Percentiles rank a stretch among this genome's conserved stretches.
These are phyloP conservation scores for Hypoxylon intermedium DNA, from an alignment of 495 filamentous ascomycete genomes.

Conservation along the genomic window DNA sequence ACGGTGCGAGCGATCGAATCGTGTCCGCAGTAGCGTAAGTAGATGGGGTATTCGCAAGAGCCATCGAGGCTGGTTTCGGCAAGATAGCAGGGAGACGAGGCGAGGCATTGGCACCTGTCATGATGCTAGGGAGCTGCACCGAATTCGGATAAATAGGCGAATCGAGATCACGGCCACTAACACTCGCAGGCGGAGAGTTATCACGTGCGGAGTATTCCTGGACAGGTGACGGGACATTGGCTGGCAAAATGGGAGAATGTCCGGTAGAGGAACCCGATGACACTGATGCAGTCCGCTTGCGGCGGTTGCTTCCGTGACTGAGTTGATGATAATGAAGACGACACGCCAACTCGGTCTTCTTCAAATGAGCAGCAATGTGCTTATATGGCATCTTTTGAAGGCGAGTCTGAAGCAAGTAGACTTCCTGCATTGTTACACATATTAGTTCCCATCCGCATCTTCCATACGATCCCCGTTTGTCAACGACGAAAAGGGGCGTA, in stretches of 20 bases:
- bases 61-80: conserved; percentile 64
- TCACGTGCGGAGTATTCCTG: conserved; percentile 51
- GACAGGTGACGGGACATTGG: conserved; percentile 56
- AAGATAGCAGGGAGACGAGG: conserved; percentile 63
- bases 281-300: conserved; percentile 69
- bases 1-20: conserved; percentile 32
- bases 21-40: conserved; percentile 47
- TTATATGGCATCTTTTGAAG: conserved; percentile 89
- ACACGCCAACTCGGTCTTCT: conserved; percentile 86
- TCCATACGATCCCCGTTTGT: not conserved
- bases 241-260: conserved; percentile 55
- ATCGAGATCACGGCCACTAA: conserved; percentile 45
- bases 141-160: conserved; percentile 43
- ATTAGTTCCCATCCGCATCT: conserved; percentile 20
- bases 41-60: conserved; percentile 44
- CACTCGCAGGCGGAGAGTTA: conserved; percentile 47
- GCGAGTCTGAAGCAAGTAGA: conserved; percentile 83
- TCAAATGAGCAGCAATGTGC: conserved; percentile 81
- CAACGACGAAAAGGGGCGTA: not conserved
- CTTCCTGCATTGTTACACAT: conserved; percentile 62
- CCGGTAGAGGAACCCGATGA: conserved; percentile 63
- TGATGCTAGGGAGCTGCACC: conserved; percentile 57
- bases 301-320: conserved; percentile 78
- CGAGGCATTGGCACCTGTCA: conserved; percentile 48
- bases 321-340: conserved; percentile 85